Evolutionary conservation across 805 yeast genomes (phyloP).

Genomic region (Candida chilensis): DNA sequence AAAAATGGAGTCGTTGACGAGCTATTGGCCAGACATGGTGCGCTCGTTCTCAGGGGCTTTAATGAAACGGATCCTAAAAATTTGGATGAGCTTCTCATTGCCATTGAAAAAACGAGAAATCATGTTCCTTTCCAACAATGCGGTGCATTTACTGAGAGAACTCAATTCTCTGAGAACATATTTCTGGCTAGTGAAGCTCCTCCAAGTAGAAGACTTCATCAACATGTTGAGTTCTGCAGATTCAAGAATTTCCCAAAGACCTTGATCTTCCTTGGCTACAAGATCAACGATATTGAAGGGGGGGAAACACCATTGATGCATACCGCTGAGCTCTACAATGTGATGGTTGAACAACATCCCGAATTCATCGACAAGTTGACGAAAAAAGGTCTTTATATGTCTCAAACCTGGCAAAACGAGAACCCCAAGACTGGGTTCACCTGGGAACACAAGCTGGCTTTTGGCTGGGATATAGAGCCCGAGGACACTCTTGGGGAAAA

Average conservation of each 20-base stretch:
- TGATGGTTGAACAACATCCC: slow-evolving; percentile 9
- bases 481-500: slow-evolving; percentile 12
- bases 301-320: slow-evolving; percentile 24
- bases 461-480: slow-evolving; percentile 14
- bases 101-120: slow-evolving; percentile 11
- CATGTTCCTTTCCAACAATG: slow-evolving; percentile 13
- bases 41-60: slow-evolving; percentile 13
- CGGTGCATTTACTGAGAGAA: slow-evolving; percentile 16
- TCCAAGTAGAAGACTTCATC: slow-evolving; percentile 9
- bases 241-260: slow-evolving; percentile 15
- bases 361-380: slow-evolving; percentile 10
- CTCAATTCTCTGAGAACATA: slow-evolving; percentile 11
- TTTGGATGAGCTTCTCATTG: slow-evolving; percentile 8
- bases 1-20: slow-evolving; percentile 11
- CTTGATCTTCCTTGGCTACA: slow-evolving; percentile 10
- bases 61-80: slow-evolving; percentile 10
- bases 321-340: slow-evolving; percentile 17
- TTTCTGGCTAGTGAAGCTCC: slow-evolving; percentile 23
- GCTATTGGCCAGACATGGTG: slow-evolving; percentile 14
- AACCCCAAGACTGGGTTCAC: slow-evolving; percentile 7
- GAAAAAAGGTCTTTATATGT: slow-evolving; percentile 11
- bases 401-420: slow-evolving; percentile 15
- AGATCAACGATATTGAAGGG: slow-evolving; percentile 14
- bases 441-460: slow-evolving; percentile 18
- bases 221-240: slow-evolving; percentile 22